Evolutionary conservation across 768 basidiomycete species (phyloP), one percentile per base, ranked within the genome.

Genomic region (Wakefieldia striispora): DNA sequence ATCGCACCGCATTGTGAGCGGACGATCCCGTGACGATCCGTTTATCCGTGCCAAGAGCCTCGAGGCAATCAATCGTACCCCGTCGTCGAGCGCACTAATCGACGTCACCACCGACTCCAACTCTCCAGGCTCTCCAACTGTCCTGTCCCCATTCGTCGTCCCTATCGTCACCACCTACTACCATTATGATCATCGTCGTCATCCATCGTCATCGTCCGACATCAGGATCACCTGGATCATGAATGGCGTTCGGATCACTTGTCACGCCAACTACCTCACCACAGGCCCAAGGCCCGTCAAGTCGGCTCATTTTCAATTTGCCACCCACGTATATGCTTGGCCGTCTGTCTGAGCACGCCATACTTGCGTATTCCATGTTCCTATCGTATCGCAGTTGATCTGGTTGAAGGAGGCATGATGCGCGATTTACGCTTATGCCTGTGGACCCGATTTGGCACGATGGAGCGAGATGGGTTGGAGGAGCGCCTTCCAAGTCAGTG

Each of bases 11-110:
- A 33, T 9, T 14, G 6, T 6, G 16, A 16, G 7, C 14, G 33
- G 42, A 17, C 40, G 34, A 26, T 42, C 34, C 34, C 40, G 47
- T 10, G 40, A 48, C 47, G 47, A 35, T 42, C 47, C 47, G 47
- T 40, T 24, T 12, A 6, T 17, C 17, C 24, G n/a, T 19, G 29
- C 5, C 21, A n/a, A 31, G 29, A 29, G 29, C 12, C 29, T 12
- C 29, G 4, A 29, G 10, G 10, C 11, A 29, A 29, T 29, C 10
- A 29, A 11, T 29, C 29, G 26, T 27, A 27, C 26, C 6, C 12
- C 29, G 29, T 29, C 11, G 11, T 29, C 4, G 29, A 29, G 29
- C 29, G 29, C 11, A 7, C 26, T 8, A 2, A 6, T 29, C 29
- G 3, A 2, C 29, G 6, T 6, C 12, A 7, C 8, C 8, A 6